Conservation (phyloP, 1,284 basidiomycete species). For the Leccinum cinnamomeum region DNA sequence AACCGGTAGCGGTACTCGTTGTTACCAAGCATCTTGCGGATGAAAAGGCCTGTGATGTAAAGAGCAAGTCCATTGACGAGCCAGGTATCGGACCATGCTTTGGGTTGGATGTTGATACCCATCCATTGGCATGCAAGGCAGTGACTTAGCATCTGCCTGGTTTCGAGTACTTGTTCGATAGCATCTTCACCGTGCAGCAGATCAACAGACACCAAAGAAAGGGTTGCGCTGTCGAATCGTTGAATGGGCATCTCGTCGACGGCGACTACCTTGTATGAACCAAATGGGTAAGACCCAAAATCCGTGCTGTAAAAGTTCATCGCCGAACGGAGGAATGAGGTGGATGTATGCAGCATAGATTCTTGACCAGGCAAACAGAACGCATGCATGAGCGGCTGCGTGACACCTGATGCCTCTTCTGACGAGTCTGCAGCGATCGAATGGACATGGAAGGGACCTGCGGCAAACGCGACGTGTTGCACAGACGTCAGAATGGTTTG, state of each 20-base stretch:
- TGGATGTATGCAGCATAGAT: conserved; percentile 65
- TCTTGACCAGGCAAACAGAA: conserved; percentile 93
- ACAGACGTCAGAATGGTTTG: conserved; percentile 89
- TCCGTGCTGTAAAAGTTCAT: conserved; percentile 93
- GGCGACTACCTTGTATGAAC: conserved; percentile 95
- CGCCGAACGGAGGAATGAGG: conserved; percentile 80
- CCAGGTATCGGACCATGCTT: conserved; percentile 96
- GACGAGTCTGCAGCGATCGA: conserved; percentile 67
- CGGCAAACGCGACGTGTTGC: conserved; percentile 95
- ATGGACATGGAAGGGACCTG: conserved; percentile 88
- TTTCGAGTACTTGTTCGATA: conserved; percentile 94
- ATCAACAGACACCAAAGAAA: conserved; percentile 82
- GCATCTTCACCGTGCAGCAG: conserved; percentile 86
- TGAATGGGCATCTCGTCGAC: conserved; percentile 84
- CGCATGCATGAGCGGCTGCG: conserved; percentile 86
- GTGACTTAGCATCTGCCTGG: conserved; percentile 84
- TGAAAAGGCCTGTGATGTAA: conserved; percentile 88
- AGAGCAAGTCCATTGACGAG: conserved; percentile 91
- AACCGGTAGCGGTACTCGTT: conserved; percentile 97
- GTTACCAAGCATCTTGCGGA: conserved; percentile 87
- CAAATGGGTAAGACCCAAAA: conserved; percentile 96
- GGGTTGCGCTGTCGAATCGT: conserved; percentile 82
- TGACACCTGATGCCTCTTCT: conserved; percentile 61
- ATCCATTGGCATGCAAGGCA: conserved; percentile 96
- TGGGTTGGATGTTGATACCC: conserved; percentile 95